Conservation (phyloP, 805 yeast species). For the Starmera quercuum region DNA sequence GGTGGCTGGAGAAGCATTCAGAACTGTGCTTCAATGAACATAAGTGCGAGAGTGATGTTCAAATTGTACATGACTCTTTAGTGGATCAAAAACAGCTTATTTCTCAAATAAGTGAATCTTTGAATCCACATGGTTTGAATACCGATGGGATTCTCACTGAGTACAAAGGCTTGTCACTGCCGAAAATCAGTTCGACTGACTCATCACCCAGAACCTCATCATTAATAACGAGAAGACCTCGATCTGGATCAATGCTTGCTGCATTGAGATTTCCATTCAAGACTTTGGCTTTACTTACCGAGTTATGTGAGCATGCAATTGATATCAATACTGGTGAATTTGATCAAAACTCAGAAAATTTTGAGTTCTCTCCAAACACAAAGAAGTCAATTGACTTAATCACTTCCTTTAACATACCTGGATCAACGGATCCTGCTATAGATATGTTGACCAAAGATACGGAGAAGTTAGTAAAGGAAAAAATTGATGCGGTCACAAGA, state of each 20-base stretch:
- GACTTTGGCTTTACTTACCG: constrained; percentile 46
- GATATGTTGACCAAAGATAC: constrained; percentile 61
- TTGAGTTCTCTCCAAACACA: constrained; percentile 52
- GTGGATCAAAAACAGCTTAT: constrained; percentile 60
- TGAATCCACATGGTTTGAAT: constrained; percentile 14
- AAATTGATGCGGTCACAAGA: constrained; percentile 63
- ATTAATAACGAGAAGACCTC: constrained; percentile 24
- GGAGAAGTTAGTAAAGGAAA: constrained; percentile 46
- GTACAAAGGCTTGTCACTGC: constrained; percentile 54
- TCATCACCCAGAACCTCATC: constrained; percentile 8
- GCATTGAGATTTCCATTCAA: constrained; percentile 53
- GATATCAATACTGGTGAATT: constrained; percentile 67
- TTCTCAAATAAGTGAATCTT: constrained; percentile 24
- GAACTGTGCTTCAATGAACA: constrained; percentile 85
- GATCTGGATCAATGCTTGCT: constrained; percentile 33
- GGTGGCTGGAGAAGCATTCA: constrained; percentile 94
- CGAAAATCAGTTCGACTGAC: constrained; percentile 11
- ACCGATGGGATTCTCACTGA: constrained; percentile 20
- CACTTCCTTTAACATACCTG: constrained; percentile 30
- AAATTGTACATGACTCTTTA: constrained; percentile 65
- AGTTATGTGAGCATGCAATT: constrained; percentile 69
- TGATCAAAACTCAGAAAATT: constrained; percentile 17
- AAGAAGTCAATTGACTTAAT: constrained; percentile 45
- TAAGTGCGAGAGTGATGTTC: constrained; percentile 69
- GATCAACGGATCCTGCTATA: constrained; percentile 59